Percentiles rank a stretch among this genome's conserved stretches.
phyloP scores from a whole-genome alignment of 352 stramenopile genomes.

The Pythium insidiosum region DNA sequence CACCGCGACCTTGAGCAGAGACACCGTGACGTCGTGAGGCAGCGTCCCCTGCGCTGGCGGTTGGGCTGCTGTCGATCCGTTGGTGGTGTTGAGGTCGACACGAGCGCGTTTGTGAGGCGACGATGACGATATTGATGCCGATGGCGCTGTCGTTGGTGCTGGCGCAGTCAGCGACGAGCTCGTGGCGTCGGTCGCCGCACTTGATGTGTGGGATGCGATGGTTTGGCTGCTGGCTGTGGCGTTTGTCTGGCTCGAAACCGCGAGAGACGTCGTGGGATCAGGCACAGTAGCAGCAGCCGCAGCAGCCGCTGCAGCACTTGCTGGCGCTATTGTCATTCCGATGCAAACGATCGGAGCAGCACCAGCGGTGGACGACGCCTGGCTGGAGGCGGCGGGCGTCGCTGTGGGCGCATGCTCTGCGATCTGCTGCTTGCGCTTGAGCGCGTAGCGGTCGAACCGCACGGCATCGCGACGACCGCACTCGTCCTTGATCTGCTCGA shows the following conservation, averaged over 20 bases:
- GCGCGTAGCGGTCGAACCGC: slow-evolving; percentile 24
- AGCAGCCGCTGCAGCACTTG: slow-evolving; percentile 13
- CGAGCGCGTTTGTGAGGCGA: background rate
- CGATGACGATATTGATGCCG: too few relatives aligned
- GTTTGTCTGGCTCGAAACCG: too few relatives aligned
- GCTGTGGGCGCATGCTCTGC: background rate
- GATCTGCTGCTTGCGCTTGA: slow-evolving; percentile 15
- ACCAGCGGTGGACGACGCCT: too few relatives aligned
- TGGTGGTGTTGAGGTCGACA: background rate
- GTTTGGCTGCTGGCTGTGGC: too few relatives aligned
- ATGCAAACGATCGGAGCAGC: too few relatives aligned
- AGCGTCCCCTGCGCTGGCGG: background rate
- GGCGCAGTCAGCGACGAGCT: too few relatives aligned
- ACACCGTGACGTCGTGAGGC: background rate
- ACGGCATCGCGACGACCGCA: slow-evolving; percentile 37
- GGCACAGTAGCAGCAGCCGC: slow-evolving; percentile 7
- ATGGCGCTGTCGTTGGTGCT: too few relatives aligned
- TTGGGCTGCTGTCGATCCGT: background rate
- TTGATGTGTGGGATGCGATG: background rate
- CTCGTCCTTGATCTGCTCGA: slow-evolving; percentile 53
- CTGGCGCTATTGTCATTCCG: slow-evolving; percentile 9
- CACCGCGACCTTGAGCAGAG: slow-evolving; percentile 19
- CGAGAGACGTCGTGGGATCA: too few relatives aligned
- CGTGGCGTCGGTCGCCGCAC: background rate
- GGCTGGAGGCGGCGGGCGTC: background rate